Base-by-base conservation (phyloP, 305 asterid species). In the Solanum hybrid region DNA sequence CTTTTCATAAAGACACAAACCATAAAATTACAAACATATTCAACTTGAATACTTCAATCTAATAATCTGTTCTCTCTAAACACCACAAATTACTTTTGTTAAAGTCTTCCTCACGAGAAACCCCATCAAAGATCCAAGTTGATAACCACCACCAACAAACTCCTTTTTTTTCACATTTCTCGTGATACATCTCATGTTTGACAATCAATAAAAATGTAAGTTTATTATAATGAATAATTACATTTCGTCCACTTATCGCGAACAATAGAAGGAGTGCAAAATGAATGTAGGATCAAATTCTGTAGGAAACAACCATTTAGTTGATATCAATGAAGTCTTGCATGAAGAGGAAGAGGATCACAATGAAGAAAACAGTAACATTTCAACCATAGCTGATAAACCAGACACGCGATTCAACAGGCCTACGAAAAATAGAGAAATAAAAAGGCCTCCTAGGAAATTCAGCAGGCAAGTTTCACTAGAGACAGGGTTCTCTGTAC, bases 391-490 rank as follows among this genome's bases (percentile, higher is more conserved):
- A 34, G 35, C 35, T 34, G 35, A 34, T 34, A 34, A 34, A 34
- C 35, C 35, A 34, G 89, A 90, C 36, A 94, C 69, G 13, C 91
- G 90, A 22, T 19, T 56, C 3, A 89, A 89, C 86, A 91, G 88
- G 86, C 86, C 42, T 4, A 66, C 31, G 1, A 95, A 91, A 71
- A 31, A 27, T 13, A 89, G 91, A 14, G 97, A 94, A 81, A 38
- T 85, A 19, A 95, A 88, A 93, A 90, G 93, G 42, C 85, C 90
- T 75, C 79, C 87, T 1, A 91, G 89, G 91, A 76, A 92, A 85
- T 93, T 97, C 56, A 94, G 96, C 91, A 87, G 96, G 90, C 99
- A 97, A 88, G 99, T 96, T 11, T 97, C 98, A 5, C 89, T 97
- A 75, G 99, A 97, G 86, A 95, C 99, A 0, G 98, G 98, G 7